phyloP scores from a whole-genome alignment of 768 basidiomycete genomes.

The Kwoniella mangroviensis region DNA sequence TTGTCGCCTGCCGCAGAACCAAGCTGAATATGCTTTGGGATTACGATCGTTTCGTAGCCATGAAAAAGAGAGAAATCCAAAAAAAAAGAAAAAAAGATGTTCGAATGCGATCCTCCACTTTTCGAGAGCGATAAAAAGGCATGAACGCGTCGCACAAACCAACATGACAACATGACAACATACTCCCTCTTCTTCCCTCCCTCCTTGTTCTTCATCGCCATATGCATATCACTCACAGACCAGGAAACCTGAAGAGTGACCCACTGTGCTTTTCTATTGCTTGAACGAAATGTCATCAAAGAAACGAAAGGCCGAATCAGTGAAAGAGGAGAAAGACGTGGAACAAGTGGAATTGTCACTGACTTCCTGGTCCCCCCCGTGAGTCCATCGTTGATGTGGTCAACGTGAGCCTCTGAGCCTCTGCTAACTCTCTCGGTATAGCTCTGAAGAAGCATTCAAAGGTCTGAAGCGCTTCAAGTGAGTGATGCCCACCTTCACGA shows the following conservation, averaged over 20 bases:
- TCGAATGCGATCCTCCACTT: not conserved
- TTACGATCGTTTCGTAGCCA: too few species aligned
- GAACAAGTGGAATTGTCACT: not conserved
- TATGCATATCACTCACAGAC: not conserved
- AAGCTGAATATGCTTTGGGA: too few species aligned
- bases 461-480: conserved; percentile 24
- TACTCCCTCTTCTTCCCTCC: not conserved
- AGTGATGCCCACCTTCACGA: not conserved
- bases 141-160: not conserved
- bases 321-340: not conserved
- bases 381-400: not conserved
- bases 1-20: too few species aligned
- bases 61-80: not conserved
- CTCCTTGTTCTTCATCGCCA: not conserved
- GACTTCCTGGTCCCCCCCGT: conserved; percentile 14
- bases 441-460: conserved; percentile 17
- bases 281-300: not conserved
- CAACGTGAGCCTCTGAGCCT: too few species aligned
- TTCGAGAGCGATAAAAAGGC: not conserved
- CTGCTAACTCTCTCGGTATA: not conserved
- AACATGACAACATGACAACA: not conserved
- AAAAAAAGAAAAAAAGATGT: not conserved
- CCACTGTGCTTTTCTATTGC: too few species aligned
- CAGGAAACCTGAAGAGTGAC: too few species aligned
- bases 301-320: conserved; percentile 2